Base-by-base conservation (phyloP, 2,329 filamentous ascomycete species). In the Trichoderma sp. region DNA sequence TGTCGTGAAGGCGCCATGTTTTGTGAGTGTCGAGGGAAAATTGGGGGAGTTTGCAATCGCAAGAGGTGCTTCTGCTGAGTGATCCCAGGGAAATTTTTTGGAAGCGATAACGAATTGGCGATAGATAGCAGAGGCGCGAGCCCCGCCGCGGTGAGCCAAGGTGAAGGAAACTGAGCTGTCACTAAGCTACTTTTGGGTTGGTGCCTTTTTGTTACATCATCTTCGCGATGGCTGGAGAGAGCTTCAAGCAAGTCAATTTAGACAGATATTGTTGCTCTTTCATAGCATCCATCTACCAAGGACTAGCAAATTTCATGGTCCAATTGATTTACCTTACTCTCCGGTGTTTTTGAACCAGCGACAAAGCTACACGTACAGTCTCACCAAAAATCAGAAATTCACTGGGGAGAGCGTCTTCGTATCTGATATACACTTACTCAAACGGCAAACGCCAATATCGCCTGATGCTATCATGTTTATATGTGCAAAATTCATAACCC, bases 1-100 rank as follows among this genome's bases (percentile, higher is more conserved):
- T 78, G 74, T 70, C 77, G 73, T 69, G 73, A 74, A 70, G 78
- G 75, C 72, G 76, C 75, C 79, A 81, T 81, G 16, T 33, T n/a
- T 33, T 16, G 24, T 60, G 43, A 60, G 4, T 65, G 43, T 43
- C 19, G 13, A 43, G 5, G 7, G 40, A 13, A 29, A 13, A 29
- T 40, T 35, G 33, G 63, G 37, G 59, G 43, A 52, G 47, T 62
- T 59, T 52, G 43, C 40, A 33, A 69, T 43, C 66, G 65, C 67
- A 60, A 35, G 21, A 43, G 21, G 24, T 31, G 27, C 40, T 58
- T 24, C 69, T 68, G 68, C 40, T 69, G 40, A 65, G 49, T 69
- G 40, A 65, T 67, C 61, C 61, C 52, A 67, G 70, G 72, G 70
- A 72, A 73, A 71, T 75, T 78, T 78, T 77, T 76, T 73, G 75